phyloP scores from a whole-genome alignment of 2,329 filamentous ascomycete genomes.

The Fusarium sp. region DNA sequence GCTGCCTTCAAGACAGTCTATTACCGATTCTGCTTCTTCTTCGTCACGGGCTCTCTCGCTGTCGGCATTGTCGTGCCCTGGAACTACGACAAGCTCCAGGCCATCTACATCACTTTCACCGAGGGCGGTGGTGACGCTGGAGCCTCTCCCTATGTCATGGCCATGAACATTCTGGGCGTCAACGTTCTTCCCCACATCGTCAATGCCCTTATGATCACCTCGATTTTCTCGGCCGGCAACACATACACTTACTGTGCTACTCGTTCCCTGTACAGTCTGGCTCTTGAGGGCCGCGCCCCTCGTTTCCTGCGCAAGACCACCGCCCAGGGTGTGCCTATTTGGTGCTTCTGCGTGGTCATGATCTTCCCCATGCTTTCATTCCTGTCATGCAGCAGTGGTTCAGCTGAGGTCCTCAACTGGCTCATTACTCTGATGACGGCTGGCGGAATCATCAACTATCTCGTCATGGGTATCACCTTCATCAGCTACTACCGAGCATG shows the following conservation, averaged over 20 bases:
- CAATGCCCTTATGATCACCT: slow-evolving; percentile 63
- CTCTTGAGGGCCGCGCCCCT: slow-evolving; percentile 62
- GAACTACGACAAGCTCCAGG: slow-evolving; percentile 67
- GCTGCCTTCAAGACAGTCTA: slow-evolving; percentile 80
- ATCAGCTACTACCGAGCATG: slow-evolving; percentile 64
- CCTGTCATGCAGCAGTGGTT: slow-evolving; percentile 62
- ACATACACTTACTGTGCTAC: slow-evolving; percentile 65
- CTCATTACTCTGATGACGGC: slow-evolving; percentile 68
- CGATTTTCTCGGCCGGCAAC: slow-evolving; percentile 61
- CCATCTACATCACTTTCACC: slow-evolving; percentile 57
- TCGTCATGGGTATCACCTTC: slow-evolving; percentile 63
- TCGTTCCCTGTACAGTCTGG: slow-evolving; percentile 63
- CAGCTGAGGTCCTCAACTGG: slow-evolving; percentile 64
- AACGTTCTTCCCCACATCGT: slow-evolving; percentile 66
- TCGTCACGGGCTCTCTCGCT: slow-evolving; percentile 74
- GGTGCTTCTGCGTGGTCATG: slow-evolving; percentile 66
- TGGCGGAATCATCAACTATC: slow-evolving; percentile 71
- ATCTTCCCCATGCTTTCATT: slow-evolving; percentile 65
- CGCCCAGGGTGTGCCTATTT: slow-evolving; percentile 70
- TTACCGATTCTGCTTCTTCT: slow-evolving; percentile 78
- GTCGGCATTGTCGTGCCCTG: slow-evolving; percentile 76
- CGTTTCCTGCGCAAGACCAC: slow-evolving; percentile 69
- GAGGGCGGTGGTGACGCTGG: slow-evolving; percentile 59
- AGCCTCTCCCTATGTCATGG: slow-evolving; percentile 73
- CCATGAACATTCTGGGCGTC: slow-evolving; percentile 67